Conservation (phyloP, 2,329 filamentous ascomycete genomes). For the Hymenoscyphus occultus region DNA sequence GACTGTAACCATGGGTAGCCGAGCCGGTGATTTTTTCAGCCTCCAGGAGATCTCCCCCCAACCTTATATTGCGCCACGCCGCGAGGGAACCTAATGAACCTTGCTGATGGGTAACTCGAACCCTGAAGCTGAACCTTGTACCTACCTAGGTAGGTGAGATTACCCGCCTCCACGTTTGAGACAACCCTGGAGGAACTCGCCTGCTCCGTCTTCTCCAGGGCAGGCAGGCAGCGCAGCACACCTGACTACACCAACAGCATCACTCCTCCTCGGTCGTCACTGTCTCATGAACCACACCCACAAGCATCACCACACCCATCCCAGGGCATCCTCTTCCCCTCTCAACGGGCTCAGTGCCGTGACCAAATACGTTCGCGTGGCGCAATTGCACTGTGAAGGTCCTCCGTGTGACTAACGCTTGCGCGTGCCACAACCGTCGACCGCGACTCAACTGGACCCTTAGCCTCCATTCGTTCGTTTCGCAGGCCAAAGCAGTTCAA, state of each 20-base stretch:
- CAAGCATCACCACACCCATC: neutral
- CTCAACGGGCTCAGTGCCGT: conserved; percentile 6
- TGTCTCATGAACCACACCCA: neutral
- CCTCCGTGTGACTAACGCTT: conserved; percentile 31
- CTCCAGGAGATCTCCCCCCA: neutral
- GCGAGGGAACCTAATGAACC: neutral
- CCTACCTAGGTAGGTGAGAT: too few species aligned
- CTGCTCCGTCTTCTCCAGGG: too few species aligned
- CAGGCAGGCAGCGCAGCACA: conserved; percentile 2
- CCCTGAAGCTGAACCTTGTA: neutral
- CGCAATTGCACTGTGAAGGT: conserved; percentile 10
- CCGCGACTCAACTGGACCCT: neutral
- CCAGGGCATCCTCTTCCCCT: neutral
- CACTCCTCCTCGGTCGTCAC: neutral
- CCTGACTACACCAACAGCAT: conserved; percentile 1
- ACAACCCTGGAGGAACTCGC: neutral
- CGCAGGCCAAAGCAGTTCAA: neutral
- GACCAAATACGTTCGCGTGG: conserved; percentile 20
- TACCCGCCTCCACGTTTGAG: conserved; percentile 1
- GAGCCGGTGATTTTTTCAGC: neutral
- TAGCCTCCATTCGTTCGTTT: neutral
- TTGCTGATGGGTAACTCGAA: neutral
- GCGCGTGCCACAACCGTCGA: conserved; percentile 26
- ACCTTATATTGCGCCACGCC: neutral
- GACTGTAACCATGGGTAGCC: neutral